Percentiles rank a stretch among this genome's conserved stretches.
These are phyloP conservation scores for Boletus sensibilis DNA, from an alignment of 768 basidiomycete species.

Conservation along the genomic window DNA sequence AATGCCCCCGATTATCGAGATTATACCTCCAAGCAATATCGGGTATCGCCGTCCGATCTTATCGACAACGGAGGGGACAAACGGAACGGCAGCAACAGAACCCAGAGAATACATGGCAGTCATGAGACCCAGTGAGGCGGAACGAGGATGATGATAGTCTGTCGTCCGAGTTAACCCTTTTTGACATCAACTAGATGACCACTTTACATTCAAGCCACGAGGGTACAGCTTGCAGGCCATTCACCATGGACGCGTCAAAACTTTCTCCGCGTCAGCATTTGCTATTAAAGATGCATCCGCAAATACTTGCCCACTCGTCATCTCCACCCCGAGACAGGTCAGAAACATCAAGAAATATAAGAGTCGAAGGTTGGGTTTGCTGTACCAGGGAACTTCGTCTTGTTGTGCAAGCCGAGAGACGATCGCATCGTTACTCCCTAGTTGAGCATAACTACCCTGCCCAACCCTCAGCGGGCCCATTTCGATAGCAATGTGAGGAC, in stretches of 20 bases:
- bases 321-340: conserved; percentile 21
- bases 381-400: conserved; percentile 60
- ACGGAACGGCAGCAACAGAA: conserved; percentile 49
- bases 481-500: not conserved
- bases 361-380: conserved; percentile 55
- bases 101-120: conserved; percentile 60
- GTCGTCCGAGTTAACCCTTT: not conserved
- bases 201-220: conserved; percentile 54
- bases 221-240: conserved; percentile 57
- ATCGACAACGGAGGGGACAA: conserved; percentile 18
- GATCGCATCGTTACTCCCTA: conserved; percentile 1
- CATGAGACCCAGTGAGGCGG: conserved; percentile 41
- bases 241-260: conserved; percentile 54
- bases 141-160: conserved; percentile 58
- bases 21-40: conserved; percentile 7
- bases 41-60: conserved; percentile 8
- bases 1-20: conserved; percentile 6
- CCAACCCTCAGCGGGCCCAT: conserved; percentile 2
- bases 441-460: not conserved
- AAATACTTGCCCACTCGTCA: conserved; percentile 18
- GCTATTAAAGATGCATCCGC: not conserved
- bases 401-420: conserved; percentile 29
- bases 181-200: not conserved
- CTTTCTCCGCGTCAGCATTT: conserved; percentile 6
- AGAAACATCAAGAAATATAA: conserved; percentile 59